Conservation (phyloP, 495 filamentous ascomycete genomes). For the Entonaema liquescens region DNA sequence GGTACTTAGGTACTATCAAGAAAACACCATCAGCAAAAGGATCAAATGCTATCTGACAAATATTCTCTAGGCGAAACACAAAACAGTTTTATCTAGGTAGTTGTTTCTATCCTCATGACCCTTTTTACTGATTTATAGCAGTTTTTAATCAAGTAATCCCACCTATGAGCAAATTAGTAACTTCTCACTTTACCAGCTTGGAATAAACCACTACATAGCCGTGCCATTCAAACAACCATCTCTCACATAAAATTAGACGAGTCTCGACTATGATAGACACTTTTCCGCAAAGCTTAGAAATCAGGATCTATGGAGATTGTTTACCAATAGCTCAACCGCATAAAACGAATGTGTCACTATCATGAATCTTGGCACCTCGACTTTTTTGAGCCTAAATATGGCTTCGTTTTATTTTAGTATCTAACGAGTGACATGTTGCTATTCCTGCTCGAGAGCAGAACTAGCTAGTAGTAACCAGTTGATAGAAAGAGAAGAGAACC, state of each 20-base stretch:
- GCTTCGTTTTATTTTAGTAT: neutral
- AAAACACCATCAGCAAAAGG: neutral
- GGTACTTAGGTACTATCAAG: neutral
- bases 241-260: neutral
- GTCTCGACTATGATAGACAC: neutral
- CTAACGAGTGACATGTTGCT: neutral
- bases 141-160: no score
- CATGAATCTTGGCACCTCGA: neutral
- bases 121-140: no score
- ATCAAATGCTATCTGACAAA: no score
- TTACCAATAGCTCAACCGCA: neutral
- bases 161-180: no score
- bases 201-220: neutral
- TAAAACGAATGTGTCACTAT: neutral
- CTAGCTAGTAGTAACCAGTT: neutral
- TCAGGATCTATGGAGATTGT: neutral
- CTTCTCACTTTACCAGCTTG: no score
- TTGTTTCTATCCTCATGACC: no score
- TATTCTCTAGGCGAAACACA: no score
- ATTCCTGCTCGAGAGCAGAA: neutral
- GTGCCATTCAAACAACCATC: neutral
- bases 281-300: neutral
- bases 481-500: neutral
- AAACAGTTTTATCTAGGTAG: no score
- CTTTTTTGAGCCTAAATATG: neutral